Percentiles rank a stretch among this genome's conserved stretches.
Evolutionary conservation across 73 alveolate genomes (phyloP).

Genomic region (Symbiodinium pilosum): DNA sequence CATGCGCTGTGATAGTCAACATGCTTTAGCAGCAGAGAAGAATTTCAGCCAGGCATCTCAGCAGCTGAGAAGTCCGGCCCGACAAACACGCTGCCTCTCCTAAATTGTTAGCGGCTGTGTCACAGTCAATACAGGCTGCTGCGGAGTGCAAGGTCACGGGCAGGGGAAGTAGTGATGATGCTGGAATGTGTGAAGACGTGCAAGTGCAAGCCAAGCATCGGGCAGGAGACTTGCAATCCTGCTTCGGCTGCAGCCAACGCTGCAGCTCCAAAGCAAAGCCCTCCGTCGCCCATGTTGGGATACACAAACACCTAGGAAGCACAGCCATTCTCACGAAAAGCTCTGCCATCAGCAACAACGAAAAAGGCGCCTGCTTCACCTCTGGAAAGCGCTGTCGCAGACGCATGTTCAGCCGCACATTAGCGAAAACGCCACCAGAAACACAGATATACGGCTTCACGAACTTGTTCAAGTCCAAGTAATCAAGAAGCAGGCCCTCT

Average conservation of each 20-base stretch:
- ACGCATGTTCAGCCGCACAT: conserved; percentile 25
- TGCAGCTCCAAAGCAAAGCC: conserved; percentile 29
- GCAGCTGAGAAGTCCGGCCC: not conserved
- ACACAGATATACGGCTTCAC: not conserved
- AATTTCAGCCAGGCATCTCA: not conserved
- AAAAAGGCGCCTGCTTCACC: not conserved
- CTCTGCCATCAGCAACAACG: not conserved
- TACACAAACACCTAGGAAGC: not conserved
- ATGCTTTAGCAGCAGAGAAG: too few relatives aligned
- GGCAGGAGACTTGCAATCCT: not conserved
- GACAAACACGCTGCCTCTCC: not conserved
- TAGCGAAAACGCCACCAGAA: conserved; percentile 21
- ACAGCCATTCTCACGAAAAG: too few relatives aligned
- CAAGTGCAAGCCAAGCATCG: not conserved
- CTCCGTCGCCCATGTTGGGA: conserved; percentile 36
- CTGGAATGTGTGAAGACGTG: not conserved
- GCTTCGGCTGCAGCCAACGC: not conserved
- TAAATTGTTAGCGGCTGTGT: not conserved
- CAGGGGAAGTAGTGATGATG: too few relatives aligned
- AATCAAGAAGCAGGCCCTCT: not conserved
- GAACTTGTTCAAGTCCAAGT: not conserved
- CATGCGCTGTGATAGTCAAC: too few relatives aligned
- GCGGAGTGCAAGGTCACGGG: too few relatives aligned
- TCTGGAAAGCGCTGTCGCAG: not conserved
- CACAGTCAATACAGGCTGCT: too few relatives aligned